phyloP scores from a whole-genome alignment of 768 basidiomycete species.

The Cystofilobasidium macerans region DNA sequence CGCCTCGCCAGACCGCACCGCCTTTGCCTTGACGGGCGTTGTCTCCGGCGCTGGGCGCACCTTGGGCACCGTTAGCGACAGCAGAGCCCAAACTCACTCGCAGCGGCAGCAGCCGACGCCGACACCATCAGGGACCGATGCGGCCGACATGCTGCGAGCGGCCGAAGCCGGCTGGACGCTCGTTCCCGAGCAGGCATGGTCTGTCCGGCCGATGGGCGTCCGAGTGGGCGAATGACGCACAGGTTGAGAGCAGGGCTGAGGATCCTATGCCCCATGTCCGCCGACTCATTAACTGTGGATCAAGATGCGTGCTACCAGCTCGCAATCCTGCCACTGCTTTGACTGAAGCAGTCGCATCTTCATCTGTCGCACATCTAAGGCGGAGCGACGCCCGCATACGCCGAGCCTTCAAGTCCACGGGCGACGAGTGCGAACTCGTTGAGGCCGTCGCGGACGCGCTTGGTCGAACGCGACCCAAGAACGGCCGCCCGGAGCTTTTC shows the following conservation, averaged over 20 bases:
- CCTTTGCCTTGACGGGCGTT: too few relatives aligned
- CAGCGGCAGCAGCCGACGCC: neutral
- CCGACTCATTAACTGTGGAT: too few relatives aligned
- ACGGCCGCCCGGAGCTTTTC: slow-evolving; percentile 48
- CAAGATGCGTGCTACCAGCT: too few relatives aligned
- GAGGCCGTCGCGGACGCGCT: slow-evolving; percentile 66
- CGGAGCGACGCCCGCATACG: slow-evolving; percentile 13
- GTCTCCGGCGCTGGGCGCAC: too few relatives aligned
- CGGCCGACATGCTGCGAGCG: neutral
- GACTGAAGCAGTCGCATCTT: too few relatives aligned
- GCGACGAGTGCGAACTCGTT: slow-evolving; percentile 74
- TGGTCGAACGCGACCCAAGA: slow-evolving; percentile 56
- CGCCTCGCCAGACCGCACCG: too few relatives aligned
- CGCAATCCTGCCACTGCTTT: too few relatives aligned
- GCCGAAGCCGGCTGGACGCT: neutral
- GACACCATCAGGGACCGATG: neutral
- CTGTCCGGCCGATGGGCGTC: neutral
- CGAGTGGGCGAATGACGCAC: neutral
- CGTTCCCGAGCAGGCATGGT: neutral
- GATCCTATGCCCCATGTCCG: too few relatives aligned
- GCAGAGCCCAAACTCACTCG: neutral
- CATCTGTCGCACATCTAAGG: neutral
- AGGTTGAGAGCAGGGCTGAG: too few relatives aligned
- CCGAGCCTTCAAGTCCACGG: slow-evolving; percentile 18
- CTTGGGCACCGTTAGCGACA: too few relatives aligned